A percentile compares a stretch with the other conserved stretches of the same genome.
phyloP scores from a whole-genome alignment of 495 filamentous ascomycete species.

The Lineolata rhizophorae region DNA sequence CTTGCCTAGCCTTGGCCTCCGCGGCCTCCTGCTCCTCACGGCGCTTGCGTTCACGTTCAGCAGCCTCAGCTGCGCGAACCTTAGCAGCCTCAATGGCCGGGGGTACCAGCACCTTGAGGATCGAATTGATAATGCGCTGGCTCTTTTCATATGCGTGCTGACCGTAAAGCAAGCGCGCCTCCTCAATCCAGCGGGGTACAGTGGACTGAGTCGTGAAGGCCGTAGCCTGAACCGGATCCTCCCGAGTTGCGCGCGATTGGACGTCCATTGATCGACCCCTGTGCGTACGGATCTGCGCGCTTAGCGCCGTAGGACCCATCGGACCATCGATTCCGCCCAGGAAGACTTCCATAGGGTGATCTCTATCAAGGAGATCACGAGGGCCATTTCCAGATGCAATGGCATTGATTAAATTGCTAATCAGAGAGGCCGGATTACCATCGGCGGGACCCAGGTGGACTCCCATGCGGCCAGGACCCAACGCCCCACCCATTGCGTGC shows the following conservation, averaged over 20 bases:
- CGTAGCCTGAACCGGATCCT: conserved; percentile 42
- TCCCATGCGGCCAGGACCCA: conserved; percentile 10
- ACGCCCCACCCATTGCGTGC: no score
- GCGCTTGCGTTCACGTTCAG: conserved; percentile 5
- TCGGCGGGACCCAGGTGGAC: no score
- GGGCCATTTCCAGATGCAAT: conserved; percentile 27
- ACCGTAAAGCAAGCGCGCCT: conserved; percentile 71
- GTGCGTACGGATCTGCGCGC: no score
- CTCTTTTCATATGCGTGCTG: conserved; percentile 43
- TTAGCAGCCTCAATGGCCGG: conserved; percentile 63
- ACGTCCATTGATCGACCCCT: no score
- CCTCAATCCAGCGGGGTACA: conserved; percentile 63
- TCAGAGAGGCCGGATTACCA: conserved; percentile 32
- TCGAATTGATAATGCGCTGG: conserved; percentile 43
- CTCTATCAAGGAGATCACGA: conserved; percentile 5
- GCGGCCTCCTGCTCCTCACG: conserved; percentile 15
- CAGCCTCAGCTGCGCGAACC: conserved; percentile 21
- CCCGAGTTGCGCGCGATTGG: conserved; percentile 25
- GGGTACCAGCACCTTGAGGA: conserved; percentile 56
- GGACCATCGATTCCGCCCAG: conserved; percentile 6
- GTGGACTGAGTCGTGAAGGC: conserved; percentile 51
- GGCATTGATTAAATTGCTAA: conserved; percentile 36
- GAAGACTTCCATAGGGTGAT: conserved; percentile 9
- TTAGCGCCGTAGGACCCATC: no score
- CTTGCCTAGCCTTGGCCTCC: conserved; percentile 22